phyloP scores from a whole-genome alignment of 75 land plant genomes.

The Cryptomeria japonica region DNA sequence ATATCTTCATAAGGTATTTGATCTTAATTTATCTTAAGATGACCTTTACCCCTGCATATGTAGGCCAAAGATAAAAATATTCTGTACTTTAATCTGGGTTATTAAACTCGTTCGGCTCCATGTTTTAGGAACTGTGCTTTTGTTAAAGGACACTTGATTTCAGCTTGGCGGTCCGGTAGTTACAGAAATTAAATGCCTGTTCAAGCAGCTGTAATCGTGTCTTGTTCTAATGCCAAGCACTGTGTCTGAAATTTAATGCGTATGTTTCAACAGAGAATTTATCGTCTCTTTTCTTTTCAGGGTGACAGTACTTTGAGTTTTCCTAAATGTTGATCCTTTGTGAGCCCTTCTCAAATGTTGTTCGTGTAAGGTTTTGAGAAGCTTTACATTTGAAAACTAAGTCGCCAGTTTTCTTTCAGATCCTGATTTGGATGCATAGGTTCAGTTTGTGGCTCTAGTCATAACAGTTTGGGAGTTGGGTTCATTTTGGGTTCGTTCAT shows the following conservation, averaged over 20 bases:
- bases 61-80: background rate
- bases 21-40: background rate
- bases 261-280: background rate
- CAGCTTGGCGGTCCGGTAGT: background rate
- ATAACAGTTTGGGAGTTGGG: too few relatives aligned
- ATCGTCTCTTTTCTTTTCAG: background rate
- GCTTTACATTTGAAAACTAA: background rate
- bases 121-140: background rate
- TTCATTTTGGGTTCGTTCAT: too few relatives aligned
- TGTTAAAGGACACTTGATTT: background rate
- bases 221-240: background rate
- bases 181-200: background rate
- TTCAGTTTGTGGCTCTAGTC: too few relatives aligned
- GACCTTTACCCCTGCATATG: background rate
- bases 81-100: background rate
- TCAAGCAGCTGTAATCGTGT: background rate
- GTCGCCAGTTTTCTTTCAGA: too few relatives aligned
- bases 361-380: background rate
- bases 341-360: background rate
- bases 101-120: background rate
- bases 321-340: background rate
- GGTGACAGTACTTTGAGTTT: background rate
- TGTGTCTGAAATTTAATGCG: background rate
- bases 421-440: too few relatives aligned
- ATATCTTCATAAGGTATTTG: background rate